Conservation (phyloP, 2,329 filamentous ascomycete genomes). For the Lecanicillium sp. region DNA sequence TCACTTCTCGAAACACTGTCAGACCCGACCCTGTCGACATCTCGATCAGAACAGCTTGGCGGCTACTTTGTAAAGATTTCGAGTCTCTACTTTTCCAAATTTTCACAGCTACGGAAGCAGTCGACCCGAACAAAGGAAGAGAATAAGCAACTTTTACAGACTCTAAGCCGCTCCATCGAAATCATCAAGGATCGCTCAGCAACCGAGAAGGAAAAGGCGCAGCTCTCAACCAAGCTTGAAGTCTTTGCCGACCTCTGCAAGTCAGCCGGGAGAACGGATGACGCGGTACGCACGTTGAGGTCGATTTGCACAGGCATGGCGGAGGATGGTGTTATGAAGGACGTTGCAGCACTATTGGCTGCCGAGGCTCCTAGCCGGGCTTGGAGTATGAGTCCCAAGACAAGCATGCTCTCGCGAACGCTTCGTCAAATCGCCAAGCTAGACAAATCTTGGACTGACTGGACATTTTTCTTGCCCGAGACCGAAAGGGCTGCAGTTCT, state of each 20-base stretch:
- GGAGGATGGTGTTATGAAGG: constrained; percentile 46
- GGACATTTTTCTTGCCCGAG: constrained; percentile 45
- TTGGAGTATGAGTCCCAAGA: constrained; percentile 45
- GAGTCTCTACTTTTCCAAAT: constrained; percentile 62
- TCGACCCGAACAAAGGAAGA: constrained; percentile 26
- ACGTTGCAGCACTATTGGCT: constrained; percentile 42
- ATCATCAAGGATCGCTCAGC: constrained; percentile 46
- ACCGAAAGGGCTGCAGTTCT: constrained; percentile 48
- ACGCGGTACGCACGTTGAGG: constrained; percentile 50
- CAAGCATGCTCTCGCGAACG: constrained; percentile 48
- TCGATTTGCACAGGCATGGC: constrained; percentile 56
- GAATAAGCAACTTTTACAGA: constrained; percentile 39
- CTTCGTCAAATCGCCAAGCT: constrained; percentile 54
- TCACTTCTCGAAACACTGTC: constrained; percentile 46
- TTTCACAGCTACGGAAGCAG: constrained; percentile 42
- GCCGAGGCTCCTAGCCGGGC: constrained; percentile 41
- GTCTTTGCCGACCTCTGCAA: constrained; percentile 56
- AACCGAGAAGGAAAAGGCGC: constrained; percentile 50
- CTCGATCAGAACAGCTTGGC: constrained; percentile 24
- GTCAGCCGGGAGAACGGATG: constrained; percentile 41
- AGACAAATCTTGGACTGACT: constrained; percentile 47
- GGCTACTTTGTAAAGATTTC: constrained; percentile 60
- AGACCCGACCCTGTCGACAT: constrained; percentile 23
- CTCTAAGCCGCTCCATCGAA: constrained; percentile 57
- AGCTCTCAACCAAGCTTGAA: constrained; percentile 58